These are phyloP conservation scores for Aphanomyces astaci DNA, from an alignment of 352 stramenopile species.

Conservation along the genomic window DNA sequence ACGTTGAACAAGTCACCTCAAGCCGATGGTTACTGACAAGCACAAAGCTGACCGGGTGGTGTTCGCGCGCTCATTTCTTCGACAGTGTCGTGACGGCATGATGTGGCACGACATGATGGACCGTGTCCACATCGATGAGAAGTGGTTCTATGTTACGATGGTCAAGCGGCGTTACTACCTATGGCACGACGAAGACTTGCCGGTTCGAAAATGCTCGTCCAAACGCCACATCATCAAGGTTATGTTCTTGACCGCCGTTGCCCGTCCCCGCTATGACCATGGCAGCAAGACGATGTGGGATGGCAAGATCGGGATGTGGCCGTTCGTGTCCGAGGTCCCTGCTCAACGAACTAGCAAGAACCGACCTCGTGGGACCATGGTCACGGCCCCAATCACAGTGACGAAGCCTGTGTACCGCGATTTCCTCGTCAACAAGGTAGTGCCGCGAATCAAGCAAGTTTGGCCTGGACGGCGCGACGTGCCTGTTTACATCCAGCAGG, in stretches of 20 bases:
- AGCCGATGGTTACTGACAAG: background rate
- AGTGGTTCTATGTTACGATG: conserved; percentile 3
- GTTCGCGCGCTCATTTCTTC: background rate
- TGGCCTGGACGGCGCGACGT: background rate
- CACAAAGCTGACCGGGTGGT: background rate
- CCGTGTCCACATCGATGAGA: conserved; percentile 1
- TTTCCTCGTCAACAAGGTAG: background rate
- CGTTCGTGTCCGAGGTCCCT: background rate
- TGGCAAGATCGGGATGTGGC: background rate
- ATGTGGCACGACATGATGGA: conserved; percentile 5
- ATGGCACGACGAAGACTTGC: background rate
- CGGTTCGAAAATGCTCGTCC: background rate
- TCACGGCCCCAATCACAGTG: background rate
- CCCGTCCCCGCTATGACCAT: background rate
- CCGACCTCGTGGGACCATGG: background rate
- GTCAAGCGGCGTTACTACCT: background rate
- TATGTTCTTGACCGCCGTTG: conserved; percentile 5
- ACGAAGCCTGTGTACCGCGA: background rate
- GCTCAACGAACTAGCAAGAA: background rate
- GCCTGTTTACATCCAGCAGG: background rate
- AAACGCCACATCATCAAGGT: conserved; percentile 9
- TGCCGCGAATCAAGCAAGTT: background rate
- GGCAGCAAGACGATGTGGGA: background rate
- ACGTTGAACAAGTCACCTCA: background rate
- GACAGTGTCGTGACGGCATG: too few relatives aligned